A percentile compares a stretch with the other conserved stretches of the same genome.
These are phyloP conservation scores for Areca catechu DNA, from an alignment of 176 grass and related monocot species.

Conservation along the genomic window DNA sequence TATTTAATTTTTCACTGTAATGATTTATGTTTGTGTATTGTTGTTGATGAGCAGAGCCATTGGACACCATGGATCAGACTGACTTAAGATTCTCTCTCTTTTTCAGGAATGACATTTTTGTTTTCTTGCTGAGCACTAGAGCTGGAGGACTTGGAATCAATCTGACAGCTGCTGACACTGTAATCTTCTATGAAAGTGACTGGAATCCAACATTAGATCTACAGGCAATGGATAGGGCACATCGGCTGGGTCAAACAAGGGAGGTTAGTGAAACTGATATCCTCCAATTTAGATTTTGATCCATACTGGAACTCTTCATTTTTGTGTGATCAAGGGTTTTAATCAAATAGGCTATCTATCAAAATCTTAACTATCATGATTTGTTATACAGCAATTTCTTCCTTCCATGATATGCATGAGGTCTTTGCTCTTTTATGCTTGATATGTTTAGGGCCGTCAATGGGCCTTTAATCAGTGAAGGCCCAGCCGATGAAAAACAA, in stretches of 20 bases:
- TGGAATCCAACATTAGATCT: constrained; percentile 99
- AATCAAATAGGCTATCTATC: too few relatives aligned
- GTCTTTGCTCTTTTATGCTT: too few relatives aligned
- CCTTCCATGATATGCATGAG: too few relatives aligned
- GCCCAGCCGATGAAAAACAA: too few relatives aligned
- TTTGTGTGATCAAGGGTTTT: too few relatives aligned
- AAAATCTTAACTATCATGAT: too few relatives aligned
- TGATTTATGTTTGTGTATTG: too few relatives aligned
- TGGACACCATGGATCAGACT: not conserved
- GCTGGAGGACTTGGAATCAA: constrained; percentile 98
- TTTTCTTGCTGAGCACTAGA: constrained; percentile 98
- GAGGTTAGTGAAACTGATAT: constrained; percentile 39
- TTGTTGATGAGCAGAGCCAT: too few relatives aligned
- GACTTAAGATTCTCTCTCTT: not conserved
- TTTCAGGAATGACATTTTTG: constrained; percentile 97
- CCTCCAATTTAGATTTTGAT: constrained; percentile 31
- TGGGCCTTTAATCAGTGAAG: too few relatives aligned
- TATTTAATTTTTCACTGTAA: too few relatives aligned
- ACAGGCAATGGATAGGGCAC: constrained; percentile 99
- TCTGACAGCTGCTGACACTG: constrained; percentile 96
- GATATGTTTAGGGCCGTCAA: too few relatives aligned
- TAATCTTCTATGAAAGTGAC: constrained; percentile 99
- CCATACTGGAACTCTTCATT: not conserved
- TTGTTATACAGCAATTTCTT: too few relatives aligned
- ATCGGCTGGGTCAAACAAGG: constrained; percentile 89